Evolutionary conservation across 768 basidiomycete species (phyloP), one percentile per base, ranked within the genome.

Genomic region (Collybiopsis confluens): DNA sequence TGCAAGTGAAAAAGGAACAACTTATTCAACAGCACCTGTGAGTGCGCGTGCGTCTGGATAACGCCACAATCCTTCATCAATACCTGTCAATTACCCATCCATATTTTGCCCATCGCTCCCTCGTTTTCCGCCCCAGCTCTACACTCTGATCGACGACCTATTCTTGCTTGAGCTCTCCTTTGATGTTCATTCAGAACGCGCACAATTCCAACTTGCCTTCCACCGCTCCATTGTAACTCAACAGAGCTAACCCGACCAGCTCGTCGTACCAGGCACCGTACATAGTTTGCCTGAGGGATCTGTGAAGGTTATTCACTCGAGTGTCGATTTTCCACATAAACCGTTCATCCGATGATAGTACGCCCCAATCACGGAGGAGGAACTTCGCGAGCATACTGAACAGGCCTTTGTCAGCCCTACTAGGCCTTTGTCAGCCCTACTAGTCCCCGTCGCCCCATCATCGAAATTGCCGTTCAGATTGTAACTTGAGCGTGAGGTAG

Each of bases 161-260:
- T 27, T 67, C 59, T 56, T 45, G 49, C 21, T 55, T 58, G 13
- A 43, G 4, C 11, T 43, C 42, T 2, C 42, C 42, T 18, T 43
- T 23, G 18, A 43, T n/a, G n/a, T n/a, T n/a, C n/a, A n/a, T n/a
- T 23, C n/a, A 11, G 5, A 23, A 43, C 20, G 7, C 42, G 20
- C 10, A 43, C 42, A 7, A 23, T 24, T 23, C 42, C 24, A 24
- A 43, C 42, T 20, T 23, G 42, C 6, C 24, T 23, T n/a, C 18
- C 20, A 43, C 13, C 10, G 42, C 42, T 11, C 42, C 42, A 11
- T 6, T 43, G 18, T 5, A 11, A 23, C 42, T 21, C n/a, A 43
- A 11, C 18, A 21, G 20, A 21, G 20, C 42, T 21, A 6, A 21
- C 20, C 42, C 18, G 24, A 21, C 20, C 42, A 18, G 24, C 42